Evolutionary conservation across 2,329 filamentous ascomycete species (phyloP), one percentile per base, ranked within the genome.

Genomic region (Scopulariopsis brevicaulis): DNA sequence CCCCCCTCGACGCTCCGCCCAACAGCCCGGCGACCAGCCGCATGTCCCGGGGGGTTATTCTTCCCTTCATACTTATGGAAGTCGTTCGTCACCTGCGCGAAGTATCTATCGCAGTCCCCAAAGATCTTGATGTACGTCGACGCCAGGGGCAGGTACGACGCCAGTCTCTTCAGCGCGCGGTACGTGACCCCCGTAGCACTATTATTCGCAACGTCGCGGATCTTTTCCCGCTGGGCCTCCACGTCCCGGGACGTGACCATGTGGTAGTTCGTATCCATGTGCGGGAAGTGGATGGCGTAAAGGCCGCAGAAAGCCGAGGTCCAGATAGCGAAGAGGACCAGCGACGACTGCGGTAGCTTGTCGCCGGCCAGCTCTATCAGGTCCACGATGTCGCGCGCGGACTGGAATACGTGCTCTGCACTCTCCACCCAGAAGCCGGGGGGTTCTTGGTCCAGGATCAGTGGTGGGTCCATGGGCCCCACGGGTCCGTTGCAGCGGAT

Each of bases 321-420:
- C 75, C 85, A 90, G 46, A 86, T 75, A 2, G 85, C 80, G 64
- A 87, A 89, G 3, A 82, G 77, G 3, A 85, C 78, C 37, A 88
- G 77, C 0, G 85, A 84, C 1, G 86, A 89, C 67, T 89, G 81
- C 1, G 85, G 82, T 1, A 88, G 71, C 58, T 80, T 81, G 58
- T 81, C 77, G 57, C 81, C 77, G 64, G 82, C 85, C 4, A 83
- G 81, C 15, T 80, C 76, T 18, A 87, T 78, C 32, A 90, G 72
- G 57, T 87, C 79, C 51, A 86, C 77, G 60, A 89, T 84, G 25
- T 84, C 79, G 55, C 77, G 76, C 6, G 82, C 82, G 3, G 85
- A 78, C 59, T 74, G 77, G 68, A 87, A 90, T 57, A 86, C 78
- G 54, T 80, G 75, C 43, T 80, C 75, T 4, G 85, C 83, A 62